These are phyloP conservation scores for Solanum clarkiae DNA, from an alignment of 257 asterid species.

Conservation along the genomic window DNA sequence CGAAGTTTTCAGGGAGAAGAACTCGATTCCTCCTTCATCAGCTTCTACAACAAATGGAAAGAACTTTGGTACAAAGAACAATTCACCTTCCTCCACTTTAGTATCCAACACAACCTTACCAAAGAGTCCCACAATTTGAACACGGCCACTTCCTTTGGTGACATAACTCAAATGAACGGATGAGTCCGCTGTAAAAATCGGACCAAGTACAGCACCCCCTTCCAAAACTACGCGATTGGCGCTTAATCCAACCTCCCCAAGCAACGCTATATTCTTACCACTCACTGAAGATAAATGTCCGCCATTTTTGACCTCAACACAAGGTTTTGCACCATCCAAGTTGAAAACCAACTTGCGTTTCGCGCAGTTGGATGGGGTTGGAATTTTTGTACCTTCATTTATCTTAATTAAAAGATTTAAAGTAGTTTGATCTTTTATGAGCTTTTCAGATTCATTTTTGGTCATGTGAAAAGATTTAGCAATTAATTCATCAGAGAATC, in stretches of 20 bases:
- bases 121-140: slow-evolving; percentile 19
- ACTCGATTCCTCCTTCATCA: slow-evolving; percentile 23
- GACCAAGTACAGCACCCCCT: neutral
- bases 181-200: slow-evolving; percentile 11
- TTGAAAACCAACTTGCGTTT: neutral
- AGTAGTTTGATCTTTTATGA: slow-evolving; percentile 16
- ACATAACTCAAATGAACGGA: slow-evolving; percentile 16
- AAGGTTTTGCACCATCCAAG: neutral
- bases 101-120: slow-evolving; percentile 22
- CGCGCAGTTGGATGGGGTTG: neutral
- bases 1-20: slow-evolving; percentile 15
- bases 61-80: slow-evolving; percentile 31
- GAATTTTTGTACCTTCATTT: neutral
- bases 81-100: slow-evolving; percentile 7
- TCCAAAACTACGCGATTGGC: slow-evolving; percentile 10
- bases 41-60: slow-evolving; percentile 15
- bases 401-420: slow-evolving; percentile 3
- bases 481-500: slow-evolving; percentile 22
- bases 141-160: slow-evolving; percentile 17
- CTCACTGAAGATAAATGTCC: neutral
- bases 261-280: neutral
- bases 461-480: slow-evolving; percentile 4
- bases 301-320: neutral
- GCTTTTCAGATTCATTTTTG: slow-evolving; percentile 3
- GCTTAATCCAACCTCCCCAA: slow-evolving; percentile 15